Percentiles rank a stretch among this genome's conserved stretches.
These are phyloP conservation scores for Castanea mollissima DNA, from an alignment of 306 rosid species.

Conservation along the genomic window DNA sequence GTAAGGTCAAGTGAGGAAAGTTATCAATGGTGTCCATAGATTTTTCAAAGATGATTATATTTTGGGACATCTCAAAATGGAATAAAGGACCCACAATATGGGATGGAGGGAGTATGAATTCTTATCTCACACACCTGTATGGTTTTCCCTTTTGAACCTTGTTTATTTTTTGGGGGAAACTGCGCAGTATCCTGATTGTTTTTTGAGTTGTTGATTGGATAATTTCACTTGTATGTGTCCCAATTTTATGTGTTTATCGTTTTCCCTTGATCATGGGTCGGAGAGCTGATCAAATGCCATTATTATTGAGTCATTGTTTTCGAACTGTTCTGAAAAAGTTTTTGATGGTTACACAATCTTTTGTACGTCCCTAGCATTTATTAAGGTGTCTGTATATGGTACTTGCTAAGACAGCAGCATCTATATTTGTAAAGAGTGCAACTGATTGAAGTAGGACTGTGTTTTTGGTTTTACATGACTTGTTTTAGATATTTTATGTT, in stretches of 20 bases:
- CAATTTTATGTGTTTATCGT: background rate
- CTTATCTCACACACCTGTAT: background rate
- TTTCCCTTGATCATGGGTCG: background rate
- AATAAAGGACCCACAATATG: too few relatives aligned
- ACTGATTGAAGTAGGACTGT: background rate
- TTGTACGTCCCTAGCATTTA: background rate
- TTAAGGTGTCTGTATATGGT: background rate
- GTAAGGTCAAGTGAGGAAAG: too few relatives aligned
- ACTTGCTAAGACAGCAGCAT: background rate
- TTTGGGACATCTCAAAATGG: too few relatives aligned
- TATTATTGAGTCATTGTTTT: background rate
- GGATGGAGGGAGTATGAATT: background rate
- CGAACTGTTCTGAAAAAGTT: background rate
- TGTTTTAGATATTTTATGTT: background rate
- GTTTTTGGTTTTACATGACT: background rate
- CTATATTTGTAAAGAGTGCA: background rate
- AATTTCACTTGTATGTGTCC: background rate
- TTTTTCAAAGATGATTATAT: too few relatives aligned
- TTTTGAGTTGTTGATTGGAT: background rate
- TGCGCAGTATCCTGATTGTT: background rate
- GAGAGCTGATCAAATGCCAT: background rate
- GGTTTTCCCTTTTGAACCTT: background rate
- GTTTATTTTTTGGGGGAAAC: background rate
- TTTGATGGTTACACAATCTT: background rate
- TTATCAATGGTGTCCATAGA: too few relatives aligned